phyloP scores from a whole-genome alignment of 768 basidiomycete genomes.

The Pluteus cervinus region DNA sequence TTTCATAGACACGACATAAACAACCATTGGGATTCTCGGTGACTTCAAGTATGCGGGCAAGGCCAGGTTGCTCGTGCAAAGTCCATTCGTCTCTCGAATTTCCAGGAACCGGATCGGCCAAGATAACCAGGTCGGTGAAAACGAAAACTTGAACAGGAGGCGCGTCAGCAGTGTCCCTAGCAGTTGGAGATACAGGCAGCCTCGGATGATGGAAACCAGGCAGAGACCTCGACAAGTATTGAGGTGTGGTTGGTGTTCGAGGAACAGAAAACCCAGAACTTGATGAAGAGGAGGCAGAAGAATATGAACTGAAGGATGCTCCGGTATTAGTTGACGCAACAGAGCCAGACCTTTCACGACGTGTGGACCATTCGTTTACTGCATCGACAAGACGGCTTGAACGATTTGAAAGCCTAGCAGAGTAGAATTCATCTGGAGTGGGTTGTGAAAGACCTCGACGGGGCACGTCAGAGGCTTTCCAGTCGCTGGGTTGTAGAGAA shows the following conservation, averaged over 20 bases:
- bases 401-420: conserved; percentile 14
- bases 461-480: conserved; percentile 4
- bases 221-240: neutral
- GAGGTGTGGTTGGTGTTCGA: neutral
- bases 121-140: conserved; percentile 67
- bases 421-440: no score
- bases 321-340: conserved; percentile 16
- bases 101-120: conserved; percentile 34
- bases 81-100: no score
- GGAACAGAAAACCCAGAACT: neutral
- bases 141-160: conserved; percentile 34
- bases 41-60: no score
- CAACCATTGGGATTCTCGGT: no score
- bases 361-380: conserved; percentile 35
- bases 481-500: conserved; percentile 22
- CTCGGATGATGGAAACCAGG: conserved; percentile 10
- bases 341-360: conserved; percentile 37
- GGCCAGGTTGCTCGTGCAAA: no score
- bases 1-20: neutral
- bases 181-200: conserved; percentile 4
- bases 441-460: conserved; percentile 7
- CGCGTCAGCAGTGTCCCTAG: conserved; percentile 7
- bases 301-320: conserved; percentile 4
- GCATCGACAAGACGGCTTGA: conserved; percentile 32
- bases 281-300: conserved; percentile 1